Evolutionary conservation across 1,284 basidiomycete species (phyloP).

Genomic region (Heterobasidion occidentale): DNA sequence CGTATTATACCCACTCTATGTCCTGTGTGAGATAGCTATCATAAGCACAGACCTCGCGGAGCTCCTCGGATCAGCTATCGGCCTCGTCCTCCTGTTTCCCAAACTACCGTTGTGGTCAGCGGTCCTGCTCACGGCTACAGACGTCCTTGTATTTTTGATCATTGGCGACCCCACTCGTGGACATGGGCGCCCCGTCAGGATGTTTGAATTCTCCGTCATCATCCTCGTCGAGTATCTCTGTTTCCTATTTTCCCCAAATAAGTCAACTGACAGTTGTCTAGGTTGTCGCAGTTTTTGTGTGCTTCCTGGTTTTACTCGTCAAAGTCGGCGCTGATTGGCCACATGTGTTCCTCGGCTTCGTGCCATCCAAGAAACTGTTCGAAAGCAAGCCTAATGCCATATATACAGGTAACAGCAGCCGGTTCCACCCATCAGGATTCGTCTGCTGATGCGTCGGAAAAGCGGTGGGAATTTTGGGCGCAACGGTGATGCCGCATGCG

Average conservation of each 20-base stretch:
- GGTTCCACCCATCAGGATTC: neutral
- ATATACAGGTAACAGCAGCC: slow-evolving; percentile 59
- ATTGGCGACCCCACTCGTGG: slow-evolving; percentile 52
- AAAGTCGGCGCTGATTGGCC: slow-evolving; percentile 74
- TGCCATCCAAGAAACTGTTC: slow-evolving; percentile 70
- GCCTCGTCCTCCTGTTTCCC: slow-evolving; percentile 78
- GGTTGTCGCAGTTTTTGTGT: slow-evolving; percentile 79
- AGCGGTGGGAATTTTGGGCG: slow-evolving; percentile 81
- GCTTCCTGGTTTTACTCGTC: slow-evolving; percentile 76
- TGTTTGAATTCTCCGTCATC: slow-evolving; percentile 67
- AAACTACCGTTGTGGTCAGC: slow-evolving; percentile 72
- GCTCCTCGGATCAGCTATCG: slow-evolving; percentile 76
- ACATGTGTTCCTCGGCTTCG: slow-evolving; percentile 75
- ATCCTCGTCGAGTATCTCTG: slow-evolving; percentile 13
- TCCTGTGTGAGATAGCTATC: slow-evolving; percentile 75
- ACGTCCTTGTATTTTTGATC: slow-evolving; percentile 74
- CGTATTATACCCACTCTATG: slow-evolving; percentile 66
- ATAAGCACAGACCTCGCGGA: slow-evolving; percentile 72
- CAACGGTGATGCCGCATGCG: slow-evolving; percentile 88
- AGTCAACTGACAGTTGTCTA: slow-evolving; percentile 20
- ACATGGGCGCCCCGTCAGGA: slow-evolving; percentile 39
- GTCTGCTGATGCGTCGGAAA: slow-evolving; percentile 7
- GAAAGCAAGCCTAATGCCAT: slow-evolving; percentile 52
- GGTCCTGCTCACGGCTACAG: slow-evolving; percentile 77
- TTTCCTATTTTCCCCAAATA: neutral